Percentiles rank a stretch among this genome's conserved stretches.
Conservation (phyloP, 345 rosid species). For the Eucalyptus marginata region DNA sequence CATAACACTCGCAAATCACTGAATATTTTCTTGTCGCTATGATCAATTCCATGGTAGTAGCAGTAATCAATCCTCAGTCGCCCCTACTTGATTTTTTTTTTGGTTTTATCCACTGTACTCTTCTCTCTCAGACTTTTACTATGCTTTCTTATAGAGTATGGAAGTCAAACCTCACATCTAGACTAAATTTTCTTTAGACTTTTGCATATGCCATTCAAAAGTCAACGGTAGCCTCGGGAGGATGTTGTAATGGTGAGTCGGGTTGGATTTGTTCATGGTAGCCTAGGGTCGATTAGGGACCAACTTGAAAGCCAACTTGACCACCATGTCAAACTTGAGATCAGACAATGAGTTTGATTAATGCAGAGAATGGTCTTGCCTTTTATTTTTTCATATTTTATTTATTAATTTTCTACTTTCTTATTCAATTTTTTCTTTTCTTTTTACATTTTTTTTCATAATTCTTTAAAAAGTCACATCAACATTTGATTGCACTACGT, state of each 20-base stretch:
- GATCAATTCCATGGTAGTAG: no score
- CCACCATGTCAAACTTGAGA: not conserved
- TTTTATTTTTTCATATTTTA: not conserved
- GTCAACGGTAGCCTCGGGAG: not conserved
- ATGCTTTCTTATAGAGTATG: accelerated
- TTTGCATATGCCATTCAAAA: not conserved
- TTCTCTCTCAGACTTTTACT: not conserved
- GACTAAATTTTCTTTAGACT: no score
- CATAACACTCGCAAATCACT: no score
- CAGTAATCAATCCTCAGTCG: no score
- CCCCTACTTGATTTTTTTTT: no score
- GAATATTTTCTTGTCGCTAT: no score
- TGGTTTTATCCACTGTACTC: no score
- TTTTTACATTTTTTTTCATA: not conserved
- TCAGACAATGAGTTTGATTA: not conserved
- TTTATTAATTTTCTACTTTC: not conserved
- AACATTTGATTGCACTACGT: not conserved
- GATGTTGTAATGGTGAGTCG: not conserved
- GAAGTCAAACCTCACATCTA: no score
- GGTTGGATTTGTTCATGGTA: not conserved
- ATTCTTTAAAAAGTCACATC: not conserved
- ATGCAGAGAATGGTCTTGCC: not conserved
- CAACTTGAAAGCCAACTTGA: not conserved
- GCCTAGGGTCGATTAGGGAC: not conserved
- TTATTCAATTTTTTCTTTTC: not conserved